Evolutionary conservation across 2,329 filamentous ascomycete genomes (phyloP).

Genomic region (Cladophialophora exuberans): DNA sequence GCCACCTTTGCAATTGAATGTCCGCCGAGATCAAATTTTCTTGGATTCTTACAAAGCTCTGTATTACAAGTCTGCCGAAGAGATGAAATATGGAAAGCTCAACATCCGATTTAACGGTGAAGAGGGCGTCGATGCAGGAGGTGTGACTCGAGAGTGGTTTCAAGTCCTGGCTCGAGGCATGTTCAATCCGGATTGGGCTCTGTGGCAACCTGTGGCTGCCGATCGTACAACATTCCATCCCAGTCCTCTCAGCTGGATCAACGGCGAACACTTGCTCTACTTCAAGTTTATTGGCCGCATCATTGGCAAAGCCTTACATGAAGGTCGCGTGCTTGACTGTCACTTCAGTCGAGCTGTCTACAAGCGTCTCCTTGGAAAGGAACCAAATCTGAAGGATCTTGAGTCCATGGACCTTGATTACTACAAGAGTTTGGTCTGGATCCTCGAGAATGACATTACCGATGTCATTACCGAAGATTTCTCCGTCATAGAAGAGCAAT

Average conservation of each 20-base stretch:
- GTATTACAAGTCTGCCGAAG: conserved; percentile 93
- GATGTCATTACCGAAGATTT: conserved; percentile 98
- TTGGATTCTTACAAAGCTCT: conserved; percentile 97
- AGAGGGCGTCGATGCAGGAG: conserved; percentile 95
- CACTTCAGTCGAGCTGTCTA: conserved; percentile 99
- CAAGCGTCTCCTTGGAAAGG: conserved; percentile 93
- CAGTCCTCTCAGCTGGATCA: conserved; percentile 90
- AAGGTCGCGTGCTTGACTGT: conserved; percentile 92
- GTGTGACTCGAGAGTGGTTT: conserved; percentile 98
- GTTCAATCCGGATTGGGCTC: conserved; percentile 97
- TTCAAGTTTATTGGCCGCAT: conserved; percentile 99
- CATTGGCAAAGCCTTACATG: conserved; percentile 97
- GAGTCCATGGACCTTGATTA: conserved; percentile 98
- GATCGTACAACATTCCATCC: conserved; percentile 99
- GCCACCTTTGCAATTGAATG: conserved; percentile 79
- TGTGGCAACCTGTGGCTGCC: conserved; percentile 95
- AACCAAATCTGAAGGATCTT: conserved; percentile 98
- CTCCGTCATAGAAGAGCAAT: conserved; percentile 89
- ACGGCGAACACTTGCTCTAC: conserved; percentile 93
- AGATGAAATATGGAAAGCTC: conserved; percentile 98
- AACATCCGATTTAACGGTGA: conserved; percentile 97
- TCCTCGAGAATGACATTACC: conserved; percentile 97
- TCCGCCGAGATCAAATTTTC: conserved; percentile 95
- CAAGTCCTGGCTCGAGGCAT: conserved; percentile 95
- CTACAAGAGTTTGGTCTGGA: conserved; percentile 98